Evolutionary conservation across 2,329 filamentous ascomycete species (phyloP), one percentile per base, ranked within the genome.

Genomic region (Cylindrodendrum hubeiense): DNA sequence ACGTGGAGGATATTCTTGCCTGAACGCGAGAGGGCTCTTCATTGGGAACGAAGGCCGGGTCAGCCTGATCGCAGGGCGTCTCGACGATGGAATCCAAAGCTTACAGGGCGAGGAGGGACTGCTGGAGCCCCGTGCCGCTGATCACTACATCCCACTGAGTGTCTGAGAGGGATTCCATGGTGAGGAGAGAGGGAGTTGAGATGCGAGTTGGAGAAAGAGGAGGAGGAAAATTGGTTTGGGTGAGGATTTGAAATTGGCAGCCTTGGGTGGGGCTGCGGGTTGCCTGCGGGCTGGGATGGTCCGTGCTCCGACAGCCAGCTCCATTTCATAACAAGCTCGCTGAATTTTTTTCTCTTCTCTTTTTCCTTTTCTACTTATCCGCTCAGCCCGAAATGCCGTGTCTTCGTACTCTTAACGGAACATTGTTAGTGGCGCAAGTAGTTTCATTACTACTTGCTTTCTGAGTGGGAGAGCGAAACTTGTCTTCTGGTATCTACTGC

Each of bases 1-100:
- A 98, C 84, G 79, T 98, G 95, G 65, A 98, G 87, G 71, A 98
- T 89, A 75, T 93, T 96, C 85, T 97, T 97, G 77, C 90, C 91
- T 67, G 94, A 97, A 76, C 95, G 91, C 72, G 95, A 98, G 74
- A 98, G 87, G 75, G 95, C 92, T 87, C 95, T 98, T 86, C 78
- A 82, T 65, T 69, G 69, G 63, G 75, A 71, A 63, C 65, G 64
- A 69, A 65, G 69, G 60, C 68, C 73, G 68, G 66, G 75, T 78
- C 74, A 78, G 78, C 75, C 75, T 76, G 73, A 73, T 69, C 63
- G 74, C 75, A 75, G 67, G 65, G 66, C 64, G 65, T 73, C 71
- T 74, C 69, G 67, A 72, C 74, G 65, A 76, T 77, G 75, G 69
- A 76, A 76, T 75, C 72, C 70, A 74, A 72, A 76, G 76, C 87